These are phyloP conservation scores for Cyclotella baltica DNA, from an alignment of 108 stramenopile genomes.

Conservation along the genomic window DNA sequence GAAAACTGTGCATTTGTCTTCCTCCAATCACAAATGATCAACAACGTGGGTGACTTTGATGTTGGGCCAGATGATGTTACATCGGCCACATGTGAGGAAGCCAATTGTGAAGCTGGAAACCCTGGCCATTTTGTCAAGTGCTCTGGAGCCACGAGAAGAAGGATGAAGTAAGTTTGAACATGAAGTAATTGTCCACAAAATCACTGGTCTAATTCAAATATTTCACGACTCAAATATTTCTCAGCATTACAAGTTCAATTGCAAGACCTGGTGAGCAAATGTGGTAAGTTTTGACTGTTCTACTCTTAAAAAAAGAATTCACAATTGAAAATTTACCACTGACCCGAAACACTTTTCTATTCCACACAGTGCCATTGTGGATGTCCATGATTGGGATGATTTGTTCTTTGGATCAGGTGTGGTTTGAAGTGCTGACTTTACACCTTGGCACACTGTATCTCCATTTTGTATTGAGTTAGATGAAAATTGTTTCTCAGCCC, in stretches of 20 bases:
- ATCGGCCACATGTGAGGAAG: constrained; percentile 55
- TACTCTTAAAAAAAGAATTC: too few relatives aligned
- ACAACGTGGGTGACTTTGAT: constrained; percentile 52
- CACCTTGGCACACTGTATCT: too few relatives aligned
- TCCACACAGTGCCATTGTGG: constrained; percentile 53
- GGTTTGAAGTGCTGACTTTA: too few relatives aligned
- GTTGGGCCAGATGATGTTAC: constrained; percentile 60
- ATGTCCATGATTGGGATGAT: constrained; percentile 52
- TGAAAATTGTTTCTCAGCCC: too few relatives aligned
- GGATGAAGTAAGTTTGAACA: too few relatives aligned
- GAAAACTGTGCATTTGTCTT: constrained; percentile 61
- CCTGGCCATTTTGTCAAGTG: constrained; percentile 48
- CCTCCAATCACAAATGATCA: constrained; percentile 58
- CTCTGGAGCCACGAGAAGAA: constrained; percentile 49
- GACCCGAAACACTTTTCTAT: too few relatives aligned
- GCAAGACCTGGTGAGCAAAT: constrained; percentile 41
- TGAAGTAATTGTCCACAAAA: too few relatives aligned
- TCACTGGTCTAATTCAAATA: too few relatives aligned
- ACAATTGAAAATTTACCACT: too few relatives aligned
- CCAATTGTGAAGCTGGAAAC: constrained; percentile 49
- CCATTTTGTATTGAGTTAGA: too few relatives aligned
- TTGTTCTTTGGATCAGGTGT: constrained; percentile 50
- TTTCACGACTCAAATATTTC: too few relatives aligned
- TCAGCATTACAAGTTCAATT: constrained; percentile 52
- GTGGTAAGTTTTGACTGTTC: too few relatives aligned